Percentiles rank a stretch among this genome's conserved stretches.
Conservation (phyloP, 139 green algal genomes). For the Coccomyxa sp. region DNA sequence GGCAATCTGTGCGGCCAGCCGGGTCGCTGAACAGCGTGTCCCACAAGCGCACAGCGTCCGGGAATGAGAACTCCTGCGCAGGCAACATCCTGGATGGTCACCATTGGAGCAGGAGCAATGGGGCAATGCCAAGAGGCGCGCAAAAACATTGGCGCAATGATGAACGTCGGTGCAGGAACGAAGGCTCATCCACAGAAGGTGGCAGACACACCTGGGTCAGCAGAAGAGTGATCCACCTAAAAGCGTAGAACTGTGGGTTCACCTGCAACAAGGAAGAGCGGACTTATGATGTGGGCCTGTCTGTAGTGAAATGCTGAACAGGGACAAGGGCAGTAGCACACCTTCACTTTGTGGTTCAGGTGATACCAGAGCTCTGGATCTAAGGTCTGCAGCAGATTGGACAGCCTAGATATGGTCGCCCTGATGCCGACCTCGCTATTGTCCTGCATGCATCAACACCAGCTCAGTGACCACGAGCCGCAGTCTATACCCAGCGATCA, state of each 20-base stretch:
- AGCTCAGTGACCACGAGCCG: too few relatives aligned
- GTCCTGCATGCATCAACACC: slow-evolving; percentile 70
- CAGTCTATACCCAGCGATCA: too few relatives aligned
- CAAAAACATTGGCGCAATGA: too few relatives aligned
- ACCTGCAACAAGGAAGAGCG: too few relatives aligned
- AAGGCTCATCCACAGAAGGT: too few relatives aligned
- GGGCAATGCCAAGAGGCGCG: too few relatives aligned
- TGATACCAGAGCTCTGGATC: slow-evolving; percentile 60
- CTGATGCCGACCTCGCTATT: slow-evolving; percentile 84
- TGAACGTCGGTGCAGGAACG: too few relatives aligned
- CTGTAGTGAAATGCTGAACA: background rate
- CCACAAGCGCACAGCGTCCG: slow-evolving; percentile 80
- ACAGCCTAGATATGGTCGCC: slow-evolving; percentile 71
- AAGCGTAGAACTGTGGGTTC: slow-evolving; percentile 90
- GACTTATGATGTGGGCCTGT: too few relatives aligned
- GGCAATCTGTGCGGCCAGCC: slow-evolving; percentile 49
- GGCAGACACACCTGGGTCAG: slow-evolving; percentile 47
- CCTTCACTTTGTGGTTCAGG: slow-evolving; percentile 35
- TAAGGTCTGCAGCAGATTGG: slow-evolving; percentile 43
- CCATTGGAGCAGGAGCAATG: too few relatives aligned
- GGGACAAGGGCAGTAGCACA: background rate
- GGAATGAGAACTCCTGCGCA: slow-evolving; percentile 66
- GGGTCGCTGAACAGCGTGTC: slow-evolving; percentile 75
- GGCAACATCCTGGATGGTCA: background rate
- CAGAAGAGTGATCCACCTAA: slow-evolving; percentile 93